Percentiles rank a stretch among this genome's conserved stretches.
Conservation (phyloP, 2,329 filamentous ascomycete species). For the Trichoderma atrobrunneum region DNA sequence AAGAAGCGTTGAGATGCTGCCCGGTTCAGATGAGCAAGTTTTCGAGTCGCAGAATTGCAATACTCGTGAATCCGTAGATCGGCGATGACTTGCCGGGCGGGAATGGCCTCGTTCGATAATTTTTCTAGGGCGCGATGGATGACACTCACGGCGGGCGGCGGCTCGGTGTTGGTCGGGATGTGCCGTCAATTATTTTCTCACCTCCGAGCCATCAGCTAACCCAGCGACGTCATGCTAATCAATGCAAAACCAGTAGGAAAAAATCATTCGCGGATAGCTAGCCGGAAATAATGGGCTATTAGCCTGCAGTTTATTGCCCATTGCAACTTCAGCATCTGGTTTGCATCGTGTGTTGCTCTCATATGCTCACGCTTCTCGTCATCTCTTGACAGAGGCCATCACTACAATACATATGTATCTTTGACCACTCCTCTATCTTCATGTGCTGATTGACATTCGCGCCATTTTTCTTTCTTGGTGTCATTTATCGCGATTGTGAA, state of each 20-base stretch:
- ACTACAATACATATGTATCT: neutral
- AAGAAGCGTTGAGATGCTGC: neutral
- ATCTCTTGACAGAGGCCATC: neutral
- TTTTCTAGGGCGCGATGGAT: neutral
- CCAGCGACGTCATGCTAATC: constrained; percentile 8
- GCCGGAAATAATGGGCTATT: neutral
- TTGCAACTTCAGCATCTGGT: neutral
- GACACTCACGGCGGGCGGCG: neutral
- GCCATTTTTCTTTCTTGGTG: neutral
- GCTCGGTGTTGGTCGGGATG: constrained; percentile 10
- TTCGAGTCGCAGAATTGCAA: neutral
- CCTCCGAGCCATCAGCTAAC: constrained; percentile 1
- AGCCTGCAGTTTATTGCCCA: neutral
- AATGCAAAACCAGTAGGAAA: neutral
- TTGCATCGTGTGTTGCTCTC: neutral
- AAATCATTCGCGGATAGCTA: neutral
- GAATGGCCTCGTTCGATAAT: neutral
- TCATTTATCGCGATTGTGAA: neutral
- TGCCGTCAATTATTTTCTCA: neutral
- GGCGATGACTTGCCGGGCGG: neutral
- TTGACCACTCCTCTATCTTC: neutral
- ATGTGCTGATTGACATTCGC: neutral
- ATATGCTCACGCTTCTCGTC: neutral
- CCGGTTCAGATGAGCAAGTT: neutral
- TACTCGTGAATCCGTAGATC: neutral